These are phyloP conservation scores for Solanum etuberosum DNA, from an alignment of 257 asterid genomes.

Conservation along the genomic window DNA sequence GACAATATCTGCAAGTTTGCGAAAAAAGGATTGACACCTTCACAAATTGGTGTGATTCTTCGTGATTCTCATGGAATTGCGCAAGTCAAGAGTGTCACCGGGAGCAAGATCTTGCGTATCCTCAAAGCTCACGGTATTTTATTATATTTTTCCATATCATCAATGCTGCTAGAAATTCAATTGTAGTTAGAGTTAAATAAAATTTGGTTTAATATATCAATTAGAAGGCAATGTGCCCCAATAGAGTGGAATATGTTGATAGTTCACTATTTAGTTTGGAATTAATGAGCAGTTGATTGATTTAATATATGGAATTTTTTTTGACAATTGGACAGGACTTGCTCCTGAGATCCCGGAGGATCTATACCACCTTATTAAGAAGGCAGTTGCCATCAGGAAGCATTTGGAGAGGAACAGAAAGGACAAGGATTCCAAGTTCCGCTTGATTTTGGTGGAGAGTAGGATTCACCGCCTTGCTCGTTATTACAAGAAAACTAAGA, in stretches of 20 bases:
- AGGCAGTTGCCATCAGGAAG: slow-evolving; percentile 44
- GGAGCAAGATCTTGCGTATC: neutral
- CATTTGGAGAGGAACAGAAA: slow-evolving; percentile 84
- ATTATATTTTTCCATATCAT: neutral
- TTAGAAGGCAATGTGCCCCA: neutral
- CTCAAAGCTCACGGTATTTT: neutral
- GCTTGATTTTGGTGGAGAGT: slow-evolving; percentile 56
- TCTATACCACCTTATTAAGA: slow-evolving; percentile 41
- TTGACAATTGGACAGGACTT: slow-evolving; percentile 29
- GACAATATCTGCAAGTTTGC: slow-evolving; percentile 74
- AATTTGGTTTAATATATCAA: neutral
- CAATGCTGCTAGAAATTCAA: slow-evolving; percentile 29
- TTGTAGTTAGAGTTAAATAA: neutral
- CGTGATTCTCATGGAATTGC: slow-evolving; percentile 44
- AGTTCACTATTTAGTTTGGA: neutral
- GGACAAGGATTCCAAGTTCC: slow-evolving; percentile 77
- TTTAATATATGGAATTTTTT: neutral
- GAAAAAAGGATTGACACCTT: slow-evolving; percentile 9
- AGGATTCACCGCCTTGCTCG: slow-evolving; percentile 54
- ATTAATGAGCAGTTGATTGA: neutral
- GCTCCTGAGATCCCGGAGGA: slow-evolving; percentile 89
- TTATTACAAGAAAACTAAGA: slow-evolving; percentile 85
- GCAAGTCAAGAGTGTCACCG: neutral
- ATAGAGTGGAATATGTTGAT: neutral
- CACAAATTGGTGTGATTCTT: slow-evolving; percentile 76